Evolutionary conservation across 176 grass and related monocot species (phyloP).

Genomic region (Melocanna baccifera): DNA sequence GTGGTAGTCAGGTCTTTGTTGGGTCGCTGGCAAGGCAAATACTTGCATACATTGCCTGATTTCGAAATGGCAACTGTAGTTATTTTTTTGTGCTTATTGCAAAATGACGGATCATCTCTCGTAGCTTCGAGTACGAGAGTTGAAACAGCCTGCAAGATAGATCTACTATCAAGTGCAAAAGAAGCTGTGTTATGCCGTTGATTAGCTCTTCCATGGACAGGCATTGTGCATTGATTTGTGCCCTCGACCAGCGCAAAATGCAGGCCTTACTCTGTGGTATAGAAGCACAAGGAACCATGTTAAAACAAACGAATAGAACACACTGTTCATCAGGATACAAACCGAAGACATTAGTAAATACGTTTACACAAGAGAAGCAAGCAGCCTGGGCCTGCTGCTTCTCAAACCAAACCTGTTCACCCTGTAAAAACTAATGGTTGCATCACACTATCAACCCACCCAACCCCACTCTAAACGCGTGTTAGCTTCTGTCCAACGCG

Average conservation of each 20-base stretch:
- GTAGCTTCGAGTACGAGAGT: background rate
- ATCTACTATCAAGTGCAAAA: background rate
- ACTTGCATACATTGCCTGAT: background rate
- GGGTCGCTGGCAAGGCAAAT: background rate
- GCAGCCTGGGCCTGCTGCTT: background rate
- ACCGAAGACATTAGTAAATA: background rate
- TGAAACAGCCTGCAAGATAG: background rate
- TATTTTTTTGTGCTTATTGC: background rate
- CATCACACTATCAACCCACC: slow-evolving; percentile 22
- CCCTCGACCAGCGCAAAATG: background rate
- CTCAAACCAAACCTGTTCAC: slow-evolving; percentile 20
- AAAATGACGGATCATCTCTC: background rate
- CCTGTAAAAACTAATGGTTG: slow-evolving; percentile 27
- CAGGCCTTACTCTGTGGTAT: too few species aligned
- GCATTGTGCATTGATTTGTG: background rate
- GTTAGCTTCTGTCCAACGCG: slow-evolving; percentile 16
- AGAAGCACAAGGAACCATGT: background rate
- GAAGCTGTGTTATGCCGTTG: background rate
- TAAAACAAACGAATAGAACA: slow-evolving; percentile 21
- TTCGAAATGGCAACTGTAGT: background rate
- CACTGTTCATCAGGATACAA: slow-evolving; percentile 7
- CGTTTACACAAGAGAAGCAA: slow-evolving; percentile 32
- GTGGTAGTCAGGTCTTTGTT: background rate
- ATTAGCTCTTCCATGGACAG: background rate
- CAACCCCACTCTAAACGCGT: slow-evolving; percentile 17